A percentile compares a stretch with the other conserved stretches of the same genome.
Conservation (phyloP, 2,329 filamentous ascomycete species). For the Ploettnerulaceae sp. region DNA sequence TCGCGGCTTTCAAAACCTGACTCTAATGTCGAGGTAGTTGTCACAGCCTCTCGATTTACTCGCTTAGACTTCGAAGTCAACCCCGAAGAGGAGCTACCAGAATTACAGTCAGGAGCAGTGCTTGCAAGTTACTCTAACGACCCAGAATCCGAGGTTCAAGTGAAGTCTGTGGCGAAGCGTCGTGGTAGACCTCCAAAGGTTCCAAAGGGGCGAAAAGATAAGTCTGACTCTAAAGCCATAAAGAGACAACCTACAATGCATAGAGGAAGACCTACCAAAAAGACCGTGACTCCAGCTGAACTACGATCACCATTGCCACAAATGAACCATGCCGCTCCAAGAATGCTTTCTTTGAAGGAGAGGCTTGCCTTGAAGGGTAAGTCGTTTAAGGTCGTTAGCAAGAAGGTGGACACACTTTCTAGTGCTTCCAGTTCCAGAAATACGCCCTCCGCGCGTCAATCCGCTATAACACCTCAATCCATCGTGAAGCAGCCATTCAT, state of each 20-base stretch:
- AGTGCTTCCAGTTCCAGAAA: slow-evolving; percentile 8
- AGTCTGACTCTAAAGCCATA: not conserved
- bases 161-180: slow-evolving; percentile 7
- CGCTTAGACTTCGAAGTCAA: too few relatives aligned
- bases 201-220: not conserved
- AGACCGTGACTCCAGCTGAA: not conserved
- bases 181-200: not conserved
- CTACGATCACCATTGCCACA: slow-evolving; percentile 6
- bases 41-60: too few relatives aligned
- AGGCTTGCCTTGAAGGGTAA: slow-evolving; percentile 31
- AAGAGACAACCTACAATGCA: slow-evolving; percentile 17
- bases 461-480: slow-evolving; percentile 7
- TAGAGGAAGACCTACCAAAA: slow-evolving; percentile 27
- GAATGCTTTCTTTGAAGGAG: slow-evolving; percentile 29
- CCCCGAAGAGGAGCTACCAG: not conserved
- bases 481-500: slow-evolving; percentile 11
- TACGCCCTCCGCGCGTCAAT: slow-evolving; percentile 3
- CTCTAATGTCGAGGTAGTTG: too few relatives aligned
- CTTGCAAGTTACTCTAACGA: not conserved
- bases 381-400: slow-evolving; percentile 27
- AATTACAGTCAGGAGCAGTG: not conserved
- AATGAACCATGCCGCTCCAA: slow-evolving; percentile 2
- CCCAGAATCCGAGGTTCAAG: not conserved
- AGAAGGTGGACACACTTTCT: not conserved
- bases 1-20: too few relatives aligned